Conservation (phyloP, 257 asterid genomes). For the Leptodermis oblonga region DNA sequence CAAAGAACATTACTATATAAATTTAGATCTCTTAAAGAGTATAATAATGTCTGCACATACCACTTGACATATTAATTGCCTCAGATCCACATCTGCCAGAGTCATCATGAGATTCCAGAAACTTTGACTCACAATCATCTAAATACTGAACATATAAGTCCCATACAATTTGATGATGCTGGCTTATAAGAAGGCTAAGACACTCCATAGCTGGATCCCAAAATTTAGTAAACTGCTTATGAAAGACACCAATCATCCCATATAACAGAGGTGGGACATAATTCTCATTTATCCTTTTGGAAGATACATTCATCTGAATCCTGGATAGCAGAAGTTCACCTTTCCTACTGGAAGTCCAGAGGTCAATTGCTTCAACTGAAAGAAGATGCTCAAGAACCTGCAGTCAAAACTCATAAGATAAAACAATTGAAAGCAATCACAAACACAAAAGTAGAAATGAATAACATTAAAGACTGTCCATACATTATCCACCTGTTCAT, state of each 20-base stretch:
- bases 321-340: conserved; percentile 55
- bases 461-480: too few relatives aligned
- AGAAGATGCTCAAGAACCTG: conserved; percentile 73
- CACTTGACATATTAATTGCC: conserved; percentile 30
- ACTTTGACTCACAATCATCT: conserved; percentile 47
- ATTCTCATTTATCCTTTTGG: conserved; percentile 49
- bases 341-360: conserved; percentile 68
- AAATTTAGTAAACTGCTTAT: conserved; percentile 59
- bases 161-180: conserved; percentile 58
- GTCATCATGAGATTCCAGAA: conserved; percentile 44
- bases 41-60: conserved; percentile 33
- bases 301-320: conserved; percentile 59
- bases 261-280: conserved; percentile 50
- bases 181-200: conserved; percentile 53
- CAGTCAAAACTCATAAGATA: conserved; percentile 20
- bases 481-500: conserved; percentile 41
- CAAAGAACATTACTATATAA: not conserved
- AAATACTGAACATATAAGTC: conserved; percentile 52
- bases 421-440: conserved; percentile 1
- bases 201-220: conserved; percentile 81
- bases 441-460: not conserved
- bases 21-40: not conserved
- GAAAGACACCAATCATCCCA: conserved; percentile 78
- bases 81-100: conserved; percentile 27
- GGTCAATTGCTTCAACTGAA: conserved; percentile 62